Evolutionary conservation across 2,329 filamentous ascomycete genomes (phyloP), one percentile per base, ranked within the genome.

Genomic region (Allantophomopsis lycopodina): DNA sequence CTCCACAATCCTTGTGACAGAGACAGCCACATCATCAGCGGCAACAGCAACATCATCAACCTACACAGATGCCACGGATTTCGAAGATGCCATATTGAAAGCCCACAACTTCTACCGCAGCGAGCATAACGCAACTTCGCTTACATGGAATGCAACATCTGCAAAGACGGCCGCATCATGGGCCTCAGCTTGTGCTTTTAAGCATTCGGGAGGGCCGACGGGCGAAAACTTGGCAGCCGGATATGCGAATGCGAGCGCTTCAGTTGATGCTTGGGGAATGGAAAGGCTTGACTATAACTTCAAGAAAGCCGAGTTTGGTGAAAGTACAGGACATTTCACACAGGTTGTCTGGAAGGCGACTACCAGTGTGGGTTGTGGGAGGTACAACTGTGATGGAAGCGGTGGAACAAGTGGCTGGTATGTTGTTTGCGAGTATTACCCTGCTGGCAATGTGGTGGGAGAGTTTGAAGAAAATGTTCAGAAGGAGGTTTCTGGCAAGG

Each of bases 181-280:
- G 63, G 62, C 64, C 2, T 41, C 59, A 10, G 34, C 16, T 4
- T 72, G 71, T 56, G 50, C 53, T 2, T 74, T 77, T 46, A 52
- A 59, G 38, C 76, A 80, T 59, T 20, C 68, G 63, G 67, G 68
- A 40, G 76, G 77, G 0, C 73, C 77, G 0, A 77, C 76, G 45
- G 83, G 83, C 50, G 83, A 88, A 60, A 88, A 87, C 57, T 67
- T 88, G 3, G 80, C 80, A 7, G 64, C 75, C 4, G 81, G 80
- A 4, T 85, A 76, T 53, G 45, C 62, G 0, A 76, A 79, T 50
- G 70, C 68, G 1, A 68, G 68, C 0, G 61, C 65, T 3, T 66
- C 71, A 37, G 63, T 87, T n/a, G 68, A 73, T 35, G 71, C 68
- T 2, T 87, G 82, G 81, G 82, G 73, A 14, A 53, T 67, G 46